These are phyloP conservation scores for Eucalyptus pumila DNA, from an alignment of 345 rosid genomes.

Conservation along the genomic window DNA sequence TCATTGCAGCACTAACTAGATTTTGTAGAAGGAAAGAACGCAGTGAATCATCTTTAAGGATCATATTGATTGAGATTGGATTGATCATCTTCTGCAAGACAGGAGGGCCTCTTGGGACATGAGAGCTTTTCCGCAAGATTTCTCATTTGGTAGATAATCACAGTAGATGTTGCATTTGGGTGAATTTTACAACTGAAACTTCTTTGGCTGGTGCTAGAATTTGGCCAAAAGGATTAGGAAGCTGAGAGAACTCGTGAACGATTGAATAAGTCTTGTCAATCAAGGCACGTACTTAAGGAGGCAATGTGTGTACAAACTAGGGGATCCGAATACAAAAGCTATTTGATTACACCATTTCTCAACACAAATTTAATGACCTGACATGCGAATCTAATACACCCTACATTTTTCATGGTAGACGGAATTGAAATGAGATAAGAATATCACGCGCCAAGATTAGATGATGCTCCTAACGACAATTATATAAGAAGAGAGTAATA, in stretches of 20 bases:
- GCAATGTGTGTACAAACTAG: background rate
- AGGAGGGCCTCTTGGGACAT: too few species aligned
- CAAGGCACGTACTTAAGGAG: background rate
- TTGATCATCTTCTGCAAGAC: background rate
- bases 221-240: background rate
- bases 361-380: background rate
- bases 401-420: background rate
- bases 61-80: background rate
- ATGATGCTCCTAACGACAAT: too few species aligned
- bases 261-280: background rate
- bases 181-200: background rate
- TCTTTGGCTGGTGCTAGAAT: background rate
- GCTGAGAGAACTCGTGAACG: background rate
- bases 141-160: too few species aligned
- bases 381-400: background rate
- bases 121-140: too few species aligned
- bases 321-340: background rate
- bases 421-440: background rate
- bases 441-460: too few species aligned
- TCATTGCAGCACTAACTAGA: background rate
- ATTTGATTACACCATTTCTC: background rate
- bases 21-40: background rate
- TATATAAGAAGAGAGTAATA: too few species aligned
- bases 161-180: background rate
- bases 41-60: background rate